Percentiles rank a stretch among this genome's conserved stretches.
Evolutionary conservation across 768 basidiomycete species (phyloP).

Genomic region (Cystofilobasidium ferigula): DNA sequence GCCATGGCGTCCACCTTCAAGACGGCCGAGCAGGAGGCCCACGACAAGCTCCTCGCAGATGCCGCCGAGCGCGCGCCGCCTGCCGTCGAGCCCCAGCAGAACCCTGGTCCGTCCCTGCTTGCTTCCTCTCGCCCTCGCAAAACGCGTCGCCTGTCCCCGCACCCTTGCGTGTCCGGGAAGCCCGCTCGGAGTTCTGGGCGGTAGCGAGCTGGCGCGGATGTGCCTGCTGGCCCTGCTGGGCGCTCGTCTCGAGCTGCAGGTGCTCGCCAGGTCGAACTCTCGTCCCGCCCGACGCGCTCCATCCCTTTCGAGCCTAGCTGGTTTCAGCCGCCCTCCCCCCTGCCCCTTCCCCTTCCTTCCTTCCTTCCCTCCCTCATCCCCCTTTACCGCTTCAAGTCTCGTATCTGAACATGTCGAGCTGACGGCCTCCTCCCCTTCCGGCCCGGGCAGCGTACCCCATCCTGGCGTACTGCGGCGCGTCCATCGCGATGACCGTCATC

Average conservation of each 20-base stretch:
- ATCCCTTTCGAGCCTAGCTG: too few relatives aligned
- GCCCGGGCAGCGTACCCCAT: conserved; percentile 59
- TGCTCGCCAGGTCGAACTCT: too few relatives aligned
- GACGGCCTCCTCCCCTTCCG: neutral
- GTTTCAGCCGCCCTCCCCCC: too few relatives aligned
- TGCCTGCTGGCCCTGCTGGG: too few relatives aligned
- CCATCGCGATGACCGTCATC: conserved; percentile 44
- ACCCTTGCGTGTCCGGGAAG: too few relatives aligned
- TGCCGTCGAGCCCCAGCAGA: neutral
- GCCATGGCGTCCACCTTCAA: neutral
- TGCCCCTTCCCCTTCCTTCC: neutral
- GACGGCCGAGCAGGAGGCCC: conserved; percentile 8
- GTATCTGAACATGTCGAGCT: neutral
- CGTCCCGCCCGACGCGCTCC: too few relatives aligned
- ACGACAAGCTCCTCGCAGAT: neutral
- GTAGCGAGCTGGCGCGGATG: too few relatives aligned
- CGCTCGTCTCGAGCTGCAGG: too few relatives aligned
- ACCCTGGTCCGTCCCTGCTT: conserved; percentile 1
- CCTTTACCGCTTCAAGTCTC: neutral
- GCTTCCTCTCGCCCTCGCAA: neutral
- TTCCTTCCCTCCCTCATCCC: neutral
- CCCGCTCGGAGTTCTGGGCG: too few relatives aligned
- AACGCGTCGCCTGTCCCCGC: too few relatives aligned
- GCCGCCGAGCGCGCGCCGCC: neutral
- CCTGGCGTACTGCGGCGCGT: conserved; percentile 77